phyloP scores from a whole-genome alignment of 1,284 basidiomycete species.

The Ganoderma boninense region DNA sequence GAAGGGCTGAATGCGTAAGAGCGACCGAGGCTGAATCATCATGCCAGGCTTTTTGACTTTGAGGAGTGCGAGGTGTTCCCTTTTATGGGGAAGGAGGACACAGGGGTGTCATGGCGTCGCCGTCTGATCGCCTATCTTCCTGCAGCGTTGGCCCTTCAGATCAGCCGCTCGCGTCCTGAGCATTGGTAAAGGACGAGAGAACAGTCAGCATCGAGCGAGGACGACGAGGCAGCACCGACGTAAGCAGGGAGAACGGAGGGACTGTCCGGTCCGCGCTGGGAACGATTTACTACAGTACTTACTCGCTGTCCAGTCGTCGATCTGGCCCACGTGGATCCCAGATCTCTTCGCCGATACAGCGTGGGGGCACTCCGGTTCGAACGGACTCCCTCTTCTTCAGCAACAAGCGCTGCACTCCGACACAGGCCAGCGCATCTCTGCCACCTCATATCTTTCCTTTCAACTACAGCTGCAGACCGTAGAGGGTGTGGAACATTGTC shows the following conservation, averaged over 20 bases:
- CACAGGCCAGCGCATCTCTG: no score
- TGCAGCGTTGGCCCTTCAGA: neutral
- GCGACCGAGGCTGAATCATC: constrained; percentile 4
- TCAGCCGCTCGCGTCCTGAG: neutral
- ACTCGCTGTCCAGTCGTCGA: no score
- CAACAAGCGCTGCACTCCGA: no score
- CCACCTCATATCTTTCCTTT: no score
- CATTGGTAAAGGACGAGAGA: neutral
- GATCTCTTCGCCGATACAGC: no score
- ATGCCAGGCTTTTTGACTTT: constrained; percentile 1
- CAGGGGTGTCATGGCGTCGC: neutral
- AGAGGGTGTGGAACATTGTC: no score
- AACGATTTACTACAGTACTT: no score
- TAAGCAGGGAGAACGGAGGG: no score
- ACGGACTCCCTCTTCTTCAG: no score
- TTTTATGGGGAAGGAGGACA: neutral
- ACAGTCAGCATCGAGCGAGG: neutral
- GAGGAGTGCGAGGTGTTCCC: neutral
- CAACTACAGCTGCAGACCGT: no score
- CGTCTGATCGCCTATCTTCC: neutral
- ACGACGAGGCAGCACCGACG: neutral
- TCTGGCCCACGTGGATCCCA: no score
- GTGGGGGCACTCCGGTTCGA: no score
- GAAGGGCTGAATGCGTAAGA: constrained; percentile 4
- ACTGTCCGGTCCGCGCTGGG: neutral